A percentile compares a stretch with the other conserved stretches of the same genome.
Evolutionary conservation across 768 basidiomycete species (phyloP).

Genomic region (Tricholoma hemisulphureum): DNA sequence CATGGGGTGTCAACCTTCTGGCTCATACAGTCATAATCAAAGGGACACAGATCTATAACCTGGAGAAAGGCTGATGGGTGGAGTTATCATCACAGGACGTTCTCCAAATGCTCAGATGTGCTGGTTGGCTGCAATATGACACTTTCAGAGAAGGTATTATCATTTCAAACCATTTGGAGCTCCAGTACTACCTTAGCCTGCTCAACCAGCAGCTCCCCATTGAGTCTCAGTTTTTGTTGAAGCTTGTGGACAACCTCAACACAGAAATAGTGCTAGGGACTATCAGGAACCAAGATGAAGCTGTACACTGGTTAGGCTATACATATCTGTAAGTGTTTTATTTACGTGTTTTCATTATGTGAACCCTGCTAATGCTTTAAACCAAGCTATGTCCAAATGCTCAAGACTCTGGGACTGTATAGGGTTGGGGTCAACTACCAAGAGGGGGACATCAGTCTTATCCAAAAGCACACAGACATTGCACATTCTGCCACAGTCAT

Average conservation of each 20-base stretch:
- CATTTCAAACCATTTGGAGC: constrained; percentile 95
- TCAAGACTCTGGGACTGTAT: constrained; percentile 85
- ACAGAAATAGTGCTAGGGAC: constrained; percentile 97
- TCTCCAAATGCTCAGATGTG: constrained; percentile 97
- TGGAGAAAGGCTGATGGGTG: constrained; percentile 97
- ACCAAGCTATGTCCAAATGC: constrained; percentile 97
- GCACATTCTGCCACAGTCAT: constrained; percentile 89
- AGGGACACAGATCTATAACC: constrained; percentile 99
- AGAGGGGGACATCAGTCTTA: constrained; percentile 75
- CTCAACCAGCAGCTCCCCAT: constrained; percentile 98
- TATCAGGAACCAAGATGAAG: constrained; percentile 92
- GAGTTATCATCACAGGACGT: constrained; percentile 96
- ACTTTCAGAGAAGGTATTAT: constrained; percentile 97
- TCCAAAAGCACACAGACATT: constrained; percentile 95
- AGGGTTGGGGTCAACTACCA: constrained; percentile 87
- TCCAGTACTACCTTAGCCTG: constrained; percentile 94
- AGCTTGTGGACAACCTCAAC: constrained; percentile 92
- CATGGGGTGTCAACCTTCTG: constrained; percentile 99
- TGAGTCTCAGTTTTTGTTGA: constrained; percentile 90
- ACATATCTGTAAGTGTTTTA: constrained; percentile 73
- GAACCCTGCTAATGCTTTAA: neutral
- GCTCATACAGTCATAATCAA: constrained; percentile 99
- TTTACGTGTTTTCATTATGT: constrained; percentile 11
- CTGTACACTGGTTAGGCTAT: constrained; percentile 95
- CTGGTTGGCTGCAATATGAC: constrained; percentile 96